These are phyloP conservation scores for Auriscalpium microsporum DNA, from an alignment of 768 basidiomycete genomes.

Conservation along the genomic window DNA sequence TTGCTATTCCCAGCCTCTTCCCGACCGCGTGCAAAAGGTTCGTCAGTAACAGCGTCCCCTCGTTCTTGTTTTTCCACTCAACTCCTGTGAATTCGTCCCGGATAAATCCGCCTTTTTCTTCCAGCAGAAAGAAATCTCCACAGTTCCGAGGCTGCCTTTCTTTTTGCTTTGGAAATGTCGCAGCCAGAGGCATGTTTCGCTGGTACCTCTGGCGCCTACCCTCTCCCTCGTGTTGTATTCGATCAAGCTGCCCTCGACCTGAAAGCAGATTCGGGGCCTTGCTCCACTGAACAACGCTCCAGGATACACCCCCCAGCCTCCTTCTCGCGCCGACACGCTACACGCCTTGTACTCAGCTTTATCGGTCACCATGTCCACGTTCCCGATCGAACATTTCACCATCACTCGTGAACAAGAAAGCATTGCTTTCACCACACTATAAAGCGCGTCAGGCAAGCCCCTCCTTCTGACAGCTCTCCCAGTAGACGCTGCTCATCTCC, in stretches of 20 bases:
- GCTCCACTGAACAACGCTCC: constrained; percentile 65
- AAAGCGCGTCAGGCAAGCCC: constrained; percentile 31
- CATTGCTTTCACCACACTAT: constrained; percentile 41
- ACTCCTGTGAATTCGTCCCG: constrained; percentile 11
- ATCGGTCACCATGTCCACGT: constrained; percentile 72
- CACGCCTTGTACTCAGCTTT: constrained; percentile 58
- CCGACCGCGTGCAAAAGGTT: constrained; percentile 14
- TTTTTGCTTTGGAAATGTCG: constrained; percentile 8
- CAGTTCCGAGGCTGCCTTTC: neutral
- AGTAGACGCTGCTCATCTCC: constrained; percentile 12
- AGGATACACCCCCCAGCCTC: constrained; percentile 47
- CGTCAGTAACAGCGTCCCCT: constrained; percentile 11
- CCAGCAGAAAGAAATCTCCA: neutral
- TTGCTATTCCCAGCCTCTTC: constrained; percentile 12
- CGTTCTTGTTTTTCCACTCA: constrained; percentile 9
- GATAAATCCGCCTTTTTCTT: constrained; percentile 8
- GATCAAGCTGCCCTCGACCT: constrained; percentile 57
- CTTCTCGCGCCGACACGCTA: constrained; percentile 69
- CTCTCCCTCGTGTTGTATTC: constrained; percentile 54
- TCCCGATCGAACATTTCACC: constrained; percentile 59
- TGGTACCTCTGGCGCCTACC: constrained; percentile 38
- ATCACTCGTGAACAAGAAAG: constrained; percentile 41
- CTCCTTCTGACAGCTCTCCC: constrained; percentile 17
- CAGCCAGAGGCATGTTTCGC: constrained; percentile 13
- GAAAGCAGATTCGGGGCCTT: constrained; percentile 48